Base-by-base conservation (phyloP, 805 yeast species). In the Candida rishiriensis region DNA sequence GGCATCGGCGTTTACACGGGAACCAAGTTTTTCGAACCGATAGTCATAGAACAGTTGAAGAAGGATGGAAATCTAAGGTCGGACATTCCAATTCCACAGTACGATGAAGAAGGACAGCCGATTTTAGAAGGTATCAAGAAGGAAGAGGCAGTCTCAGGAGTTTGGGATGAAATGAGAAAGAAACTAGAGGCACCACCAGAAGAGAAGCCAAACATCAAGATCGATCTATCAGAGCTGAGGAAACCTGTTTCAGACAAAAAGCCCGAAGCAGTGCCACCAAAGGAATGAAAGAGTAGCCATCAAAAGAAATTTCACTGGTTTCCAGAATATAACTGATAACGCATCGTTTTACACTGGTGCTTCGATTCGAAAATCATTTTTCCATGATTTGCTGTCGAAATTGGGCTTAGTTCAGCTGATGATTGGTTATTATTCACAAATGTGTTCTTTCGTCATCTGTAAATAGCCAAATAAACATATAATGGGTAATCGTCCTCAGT, bases 11-110 rank as follows among this genome's bases (percentile, higher is more conserved):
- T 73, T 3, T 76, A 73, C 53, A 68, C 75, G 15, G 87, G 86
- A 3, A 64, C 78, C 44, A 78, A 74, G 57, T 85, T 85, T 64
- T 85, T 87, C 69, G 82, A 82, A 53, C 95, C 95, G 2, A 60
- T 85, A 14, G 75, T 85, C 3, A 73, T 85, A 29, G 89, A 82
- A 38, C 83, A 75, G 50, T 68, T 85, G 46, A 70, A 73, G 53
- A 76, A 79, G 55, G 88, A 83, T 49, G 87, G 88, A 2, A 73
- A 73, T 46, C 67, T 85, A 40, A 72, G 90, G 57, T 56, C 64
- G 2, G 91, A 83, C 53, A 73, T 84, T 36, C 66, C 67, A 12
- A 67, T 83, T 31, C 83, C 83, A 2, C 69, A 77, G 29, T 76
- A 70, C 48, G 79, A 76, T 48, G 68, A 62, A 6, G 69, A 72